Evolutionary conservation across 257 asterid species (phyloP).

Genomic region (Capsicum chinense): DNA sequence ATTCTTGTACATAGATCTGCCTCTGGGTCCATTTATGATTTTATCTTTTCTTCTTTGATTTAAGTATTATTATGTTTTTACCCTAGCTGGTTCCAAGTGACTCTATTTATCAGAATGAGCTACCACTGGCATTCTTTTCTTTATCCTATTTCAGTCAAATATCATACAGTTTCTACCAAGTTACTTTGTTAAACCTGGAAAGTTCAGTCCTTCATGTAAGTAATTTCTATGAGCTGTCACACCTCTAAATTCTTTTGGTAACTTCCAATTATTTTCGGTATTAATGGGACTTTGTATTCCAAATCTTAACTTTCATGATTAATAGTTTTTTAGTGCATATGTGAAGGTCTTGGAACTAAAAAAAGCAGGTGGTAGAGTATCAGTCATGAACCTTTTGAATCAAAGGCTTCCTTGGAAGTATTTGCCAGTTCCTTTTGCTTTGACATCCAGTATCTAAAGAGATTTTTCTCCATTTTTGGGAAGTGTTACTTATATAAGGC

Average conservation of each 20-base stretch:
- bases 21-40: background rate
- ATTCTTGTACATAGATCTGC: too few relatives aligned
- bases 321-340: constrained; percentile 11
- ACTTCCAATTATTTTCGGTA: background rate
- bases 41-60: background rate
- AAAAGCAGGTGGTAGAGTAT: constrained; percentile 20
- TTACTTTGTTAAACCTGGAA: constrained; percentile 15
- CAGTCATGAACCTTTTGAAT: background rate
- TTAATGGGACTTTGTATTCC: constrained; percentile 1
- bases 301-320: background rate
- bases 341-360: background rate
- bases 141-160: background rate
- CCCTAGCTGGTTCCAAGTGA: constrained; percentile 1
- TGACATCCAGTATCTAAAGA: constrained; percentile 16
- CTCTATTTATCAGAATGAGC: background rate
- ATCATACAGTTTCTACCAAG: background rate
- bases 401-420: constrained; percentile 3
- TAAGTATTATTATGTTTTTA: background rate
- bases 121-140: background rate
- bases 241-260: background rate
- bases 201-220: background rate
- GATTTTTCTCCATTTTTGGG: constrained; percentile 15
- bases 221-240: background rate
- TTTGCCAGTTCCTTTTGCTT: background rate
- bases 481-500: constrained; percentile 93